These are phyloP conservation scores for Huntiella abstrusa DNA, from an alignment of 2,329 filamentous ascomycete genomes.

Conservation along the genomic window DNA sequence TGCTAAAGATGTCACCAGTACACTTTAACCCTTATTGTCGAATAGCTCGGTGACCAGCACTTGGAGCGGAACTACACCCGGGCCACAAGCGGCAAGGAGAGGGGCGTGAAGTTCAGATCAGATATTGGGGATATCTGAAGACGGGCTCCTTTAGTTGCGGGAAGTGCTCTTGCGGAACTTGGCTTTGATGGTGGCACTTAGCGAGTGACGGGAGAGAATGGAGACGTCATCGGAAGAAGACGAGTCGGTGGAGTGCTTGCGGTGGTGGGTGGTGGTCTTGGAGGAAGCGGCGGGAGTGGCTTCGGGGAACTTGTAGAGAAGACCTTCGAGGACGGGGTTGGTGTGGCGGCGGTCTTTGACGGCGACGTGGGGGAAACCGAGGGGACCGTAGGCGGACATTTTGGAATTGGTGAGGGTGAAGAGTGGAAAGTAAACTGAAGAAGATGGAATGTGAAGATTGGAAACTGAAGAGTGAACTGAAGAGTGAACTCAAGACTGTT, in stretches of 20 bases:
- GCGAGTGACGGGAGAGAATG: neutral
- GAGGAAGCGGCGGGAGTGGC: neutral
- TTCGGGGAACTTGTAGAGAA: constrained; percentile 12
- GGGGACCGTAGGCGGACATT: constrained; percentile 10
- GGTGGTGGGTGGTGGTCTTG: neutral
- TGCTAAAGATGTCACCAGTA: neutral
- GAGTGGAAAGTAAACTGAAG: neutral
- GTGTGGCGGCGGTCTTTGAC: constrained; percentile 12
- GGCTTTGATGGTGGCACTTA: constrained; percentile 1
- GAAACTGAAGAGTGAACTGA: neutral
- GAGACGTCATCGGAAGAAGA: neutral
- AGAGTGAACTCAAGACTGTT: neutral
- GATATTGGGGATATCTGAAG: neutral
- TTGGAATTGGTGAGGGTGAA: neutral
- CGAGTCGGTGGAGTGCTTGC: neutral
- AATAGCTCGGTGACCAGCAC: neutral
- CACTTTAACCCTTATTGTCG: too few species aligned
- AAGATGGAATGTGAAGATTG: neutral
- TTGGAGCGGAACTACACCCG: too few species aligned
- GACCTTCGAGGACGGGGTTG: constrained; percentile 12
- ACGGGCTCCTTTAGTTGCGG: neutral
- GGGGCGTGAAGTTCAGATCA: neutral
- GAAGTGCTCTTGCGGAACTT: constrained; percentile 10
- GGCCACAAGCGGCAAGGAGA: neutral
- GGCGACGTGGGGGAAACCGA: constrained; percentile 8